Evolutionary conservation across 176 grass and related monocot genomes (phyloP).

Genomic region (Lolium rigidum): DNA sequence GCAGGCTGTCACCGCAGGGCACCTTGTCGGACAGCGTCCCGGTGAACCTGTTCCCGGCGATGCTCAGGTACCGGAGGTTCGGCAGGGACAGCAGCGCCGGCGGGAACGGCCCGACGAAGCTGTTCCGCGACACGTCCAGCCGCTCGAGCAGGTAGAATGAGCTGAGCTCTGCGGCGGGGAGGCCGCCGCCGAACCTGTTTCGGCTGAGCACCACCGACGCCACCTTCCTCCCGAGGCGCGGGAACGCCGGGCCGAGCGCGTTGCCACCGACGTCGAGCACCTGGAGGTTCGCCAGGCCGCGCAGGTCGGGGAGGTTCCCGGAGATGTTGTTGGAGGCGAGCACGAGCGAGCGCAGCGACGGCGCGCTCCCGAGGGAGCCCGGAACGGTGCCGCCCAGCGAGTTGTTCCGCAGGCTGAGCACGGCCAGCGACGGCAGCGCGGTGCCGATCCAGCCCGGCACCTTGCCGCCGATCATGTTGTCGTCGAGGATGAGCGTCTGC

Average conservation of each 20-base stretch:
- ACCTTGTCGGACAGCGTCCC: constrained; percentile 69
- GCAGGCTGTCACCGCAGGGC: constrained; percentile 72
- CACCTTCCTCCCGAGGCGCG: constrained; percentile 73
- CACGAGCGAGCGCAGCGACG: constrained; percentile 70
- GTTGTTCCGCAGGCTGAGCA: constrained; percentile 89
- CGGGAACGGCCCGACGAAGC: constrained; percentile 77
- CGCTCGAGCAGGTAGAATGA: constrained; percentile 69
- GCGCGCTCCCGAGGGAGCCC: constrained; percentile 52
- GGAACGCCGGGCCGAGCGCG: constrained; percentile 82
- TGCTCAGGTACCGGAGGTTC: constrained; percentile 66
- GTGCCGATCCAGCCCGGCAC: constrained; percentile 56
- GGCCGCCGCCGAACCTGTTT: constrained; percentile 68
- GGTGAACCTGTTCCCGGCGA: constrained; percentile 86
- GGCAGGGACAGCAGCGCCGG: constrained; percentile 75
- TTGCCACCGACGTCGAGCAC: constrained; percentile 75
- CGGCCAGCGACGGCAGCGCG: constrained; percentile 57
- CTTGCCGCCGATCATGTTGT: constrained; percentile 76
- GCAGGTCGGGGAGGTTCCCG: constrained; percentile 78
- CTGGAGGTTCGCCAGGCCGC: constrained; percentile 58
- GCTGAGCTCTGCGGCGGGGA: constrained; percentile 52
- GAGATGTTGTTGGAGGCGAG: constrained; percentile 79
- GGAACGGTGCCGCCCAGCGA: constrained; percentile 65
- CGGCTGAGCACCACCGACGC: constrained; percentile 66
- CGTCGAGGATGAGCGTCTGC: constrained; percentile 86
- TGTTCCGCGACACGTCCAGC: constrained; percentile 83